Evolutionary conservation across 371 early-diverging fungal genomes (phyloP), one percentile per base, ranked within the genome.

Genomic region (Actinomortierella wolfii): DNA sequence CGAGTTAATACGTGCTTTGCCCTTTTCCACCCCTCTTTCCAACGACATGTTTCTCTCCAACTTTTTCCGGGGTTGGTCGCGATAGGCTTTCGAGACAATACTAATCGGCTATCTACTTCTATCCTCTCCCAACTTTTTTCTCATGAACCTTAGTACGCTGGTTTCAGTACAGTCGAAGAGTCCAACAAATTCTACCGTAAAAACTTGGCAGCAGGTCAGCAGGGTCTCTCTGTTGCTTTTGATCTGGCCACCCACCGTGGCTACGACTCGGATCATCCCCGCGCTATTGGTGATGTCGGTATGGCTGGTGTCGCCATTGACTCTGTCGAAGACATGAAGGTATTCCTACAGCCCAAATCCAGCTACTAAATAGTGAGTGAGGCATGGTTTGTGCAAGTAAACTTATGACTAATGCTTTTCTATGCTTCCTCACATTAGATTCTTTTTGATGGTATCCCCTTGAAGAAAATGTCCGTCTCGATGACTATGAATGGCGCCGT

Each of bases 401-500:
- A n/a, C n/a, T n/a, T n/a, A n/a, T n/a, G n/a, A n/a, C n/a, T n/a
- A n/a, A n/a, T n/a, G n/a, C n/a, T n/a, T n/a, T n/a, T n/a, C n/a
- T n/a, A n/a, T n/a, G n/a, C n/a, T n/a, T n/a, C n/a, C n/a, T n/a
- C n/a, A n/a, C n/a, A n/a, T n/a, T 61, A 85, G 86, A 88, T 88
- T 65, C 79, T 94, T 54, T 94, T 94, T 71, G 86, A 89, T 58
- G 92, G 90, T 6, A 93, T 94, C 46, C 91, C 93, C 42, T 82
- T 94, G 34, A 90, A 91, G 69, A 90, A 89, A 61, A 92, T 94
- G 81, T 92, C 91, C 2, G 92, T 92, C 17, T 90, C 91, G 6
- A 94, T 94, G 94, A 94, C 94, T 5, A 94, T 94, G 94, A 94
- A 94, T 76, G 94, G 94, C 18, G 94, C 94, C 4, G 93, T 94